A percentile compares a stretch with the other conserved stretches of the same genome.
Conservation (phyloP, 768 basidiomycete species). For the Suillus decipiens region DNA sequence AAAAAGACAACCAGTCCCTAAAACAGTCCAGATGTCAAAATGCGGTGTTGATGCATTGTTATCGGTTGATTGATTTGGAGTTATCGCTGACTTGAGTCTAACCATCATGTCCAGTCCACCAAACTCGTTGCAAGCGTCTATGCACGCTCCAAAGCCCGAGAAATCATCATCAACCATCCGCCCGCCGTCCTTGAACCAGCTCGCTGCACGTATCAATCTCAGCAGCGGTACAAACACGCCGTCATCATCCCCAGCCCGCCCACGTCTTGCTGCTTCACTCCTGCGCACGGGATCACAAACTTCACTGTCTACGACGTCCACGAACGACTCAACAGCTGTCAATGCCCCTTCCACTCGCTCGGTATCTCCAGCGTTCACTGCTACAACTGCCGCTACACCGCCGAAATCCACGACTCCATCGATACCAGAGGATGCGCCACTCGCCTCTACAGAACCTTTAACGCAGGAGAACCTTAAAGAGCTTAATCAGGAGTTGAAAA, state of each 20-base stretch:
- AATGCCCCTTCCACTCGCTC: slow-evolving; percentile 69
- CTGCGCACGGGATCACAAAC: slow-evolving; percentile 63
- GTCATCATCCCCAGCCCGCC: slow-evolving; percentile 44
- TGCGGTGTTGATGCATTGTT: slow-evolving; percentile 6
- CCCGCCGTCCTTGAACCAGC: slow-evolving; percentile 77
- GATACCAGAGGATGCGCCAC: slow-evolving; percentile 37
- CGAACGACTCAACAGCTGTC: slow-evolving; percentile 64
- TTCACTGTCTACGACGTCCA: slow-evolving; percentile 49
- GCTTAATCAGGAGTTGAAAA: slow-evolving; percentile 54
- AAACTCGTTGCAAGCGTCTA: slow-evolving; percentile 31
- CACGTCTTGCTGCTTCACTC: slow-evolving; percentile 72
- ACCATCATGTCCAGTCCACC: slow-evolving; percentile 35
- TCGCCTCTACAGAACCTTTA: slow-evolving; percentile 43
- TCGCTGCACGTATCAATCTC: slow-evolving; percentile 73
- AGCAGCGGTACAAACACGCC: slow-evolving; percentile 29
- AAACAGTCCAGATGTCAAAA: slow-evolving; percentile 1
- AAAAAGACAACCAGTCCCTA: neutral
- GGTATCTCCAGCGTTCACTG: slow-evolving; percentile 58
- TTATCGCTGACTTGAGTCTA: slow-evolving; percentile 9
- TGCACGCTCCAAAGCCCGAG: slow-evolving; percentile 41
- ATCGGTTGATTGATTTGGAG: slow-evolving; percentile 6
- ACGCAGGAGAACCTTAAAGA: slow-evolving; percentile 68
- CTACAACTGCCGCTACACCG: slow-evolving; percentile 43
- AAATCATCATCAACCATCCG: slow-evolving; percentile 39
- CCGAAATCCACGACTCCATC: slow-evolving; percentile 43